Conservation (phyloP, 2,329 filamentous ascomycete species). For the Nigrospora sphaerica region DNA sequence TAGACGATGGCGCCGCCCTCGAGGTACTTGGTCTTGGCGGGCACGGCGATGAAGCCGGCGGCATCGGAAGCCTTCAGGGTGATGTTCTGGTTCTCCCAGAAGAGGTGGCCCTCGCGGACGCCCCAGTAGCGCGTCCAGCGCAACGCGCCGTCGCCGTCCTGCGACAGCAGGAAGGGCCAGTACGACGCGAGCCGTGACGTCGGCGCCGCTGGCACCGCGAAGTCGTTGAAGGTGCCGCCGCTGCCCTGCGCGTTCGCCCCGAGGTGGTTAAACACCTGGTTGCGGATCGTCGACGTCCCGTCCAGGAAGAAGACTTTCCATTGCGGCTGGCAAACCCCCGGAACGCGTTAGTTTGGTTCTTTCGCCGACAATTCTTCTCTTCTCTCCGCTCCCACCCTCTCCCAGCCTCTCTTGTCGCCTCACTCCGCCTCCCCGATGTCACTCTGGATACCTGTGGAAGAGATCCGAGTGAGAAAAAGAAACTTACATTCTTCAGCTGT, state of each 20-base stretch:
- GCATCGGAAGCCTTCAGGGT: constrained; percentile 6
- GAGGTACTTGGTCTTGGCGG: constrained; percentile 6
- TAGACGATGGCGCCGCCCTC: constrained; percentile 11
- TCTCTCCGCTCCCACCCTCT: no score
- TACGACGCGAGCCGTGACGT: constrained; percentile 2
- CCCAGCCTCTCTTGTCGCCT: no score
- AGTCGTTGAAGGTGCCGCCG: neutral
- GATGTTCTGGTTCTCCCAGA: constrained; percentile 6
- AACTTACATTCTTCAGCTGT: no score
- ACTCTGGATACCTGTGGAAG: no score
- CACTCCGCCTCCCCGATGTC: no score
- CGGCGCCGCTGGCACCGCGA: neutral
- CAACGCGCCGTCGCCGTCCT: neutral
- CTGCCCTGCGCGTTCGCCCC: neutral
- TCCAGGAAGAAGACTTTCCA: constrained; percentile 1
- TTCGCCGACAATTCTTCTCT: no score
- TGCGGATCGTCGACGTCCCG: neutral
- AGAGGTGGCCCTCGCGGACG: neutral
- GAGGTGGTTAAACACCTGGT: neutral
- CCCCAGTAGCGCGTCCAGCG: constrained; percentile 4
- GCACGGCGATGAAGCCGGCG: constrained; percentile 7
- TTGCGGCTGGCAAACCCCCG: neutral
- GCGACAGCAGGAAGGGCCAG: constrained; percentile 4
- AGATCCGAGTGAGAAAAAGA: no score
- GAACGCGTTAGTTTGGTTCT: no score